These are phyloP conservation scores for Fibroporia radiculosa DNA, from an alignment of 768 basidiomycete species.

Conservation along the genomic window DNA sequence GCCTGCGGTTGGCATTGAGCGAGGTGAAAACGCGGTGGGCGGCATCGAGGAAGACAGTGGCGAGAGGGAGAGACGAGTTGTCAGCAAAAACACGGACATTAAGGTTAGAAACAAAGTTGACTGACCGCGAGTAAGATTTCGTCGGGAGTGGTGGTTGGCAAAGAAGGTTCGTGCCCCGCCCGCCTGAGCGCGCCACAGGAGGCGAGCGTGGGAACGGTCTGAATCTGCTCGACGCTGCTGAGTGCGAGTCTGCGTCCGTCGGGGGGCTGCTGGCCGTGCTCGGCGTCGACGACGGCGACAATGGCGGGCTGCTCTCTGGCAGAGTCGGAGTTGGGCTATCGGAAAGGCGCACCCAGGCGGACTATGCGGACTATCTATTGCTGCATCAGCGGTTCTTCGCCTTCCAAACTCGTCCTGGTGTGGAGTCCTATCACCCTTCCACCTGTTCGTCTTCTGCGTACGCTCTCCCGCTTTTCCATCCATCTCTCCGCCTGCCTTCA, in stretches of 20 bases:
- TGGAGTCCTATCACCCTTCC: slow-evolving; percentile 1
- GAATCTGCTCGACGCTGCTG: not conserved
- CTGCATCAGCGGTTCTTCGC: not conserved
- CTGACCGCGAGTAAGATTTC: slow-evolving; percentile 62
- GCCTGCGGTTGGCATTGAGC: slow-evolving; percentile 16
- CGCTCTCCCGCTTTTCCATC: not conserved
- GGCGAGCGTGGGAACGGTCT: slow-evolving; percentile 2
- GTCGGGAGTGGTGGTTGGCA: slow-evolving; percentile 24
- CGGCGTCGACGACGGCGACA: not conserved
- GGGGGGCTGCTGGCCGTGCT: not conserved
- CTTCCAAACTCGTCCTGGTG: not conserved
- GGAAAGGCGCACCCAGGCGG: not conserved
- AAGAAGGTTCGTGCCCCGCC: slow-evolving; percentile 22
- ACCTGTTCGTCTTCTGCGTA: not conserved
- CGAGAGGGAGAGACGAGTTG: slow-evolving; percentile 19
- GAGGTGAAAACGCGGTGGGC: slow-evolving; percentile 12
- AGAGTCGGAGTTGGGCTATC: not conserved
- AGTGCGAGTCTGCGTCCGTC: not conserved
- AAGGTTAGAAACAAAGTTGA: slow-evolving; percentile 66
- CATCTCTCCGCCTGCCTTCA: not conserved
- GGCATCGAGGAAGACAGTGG: not conserved
- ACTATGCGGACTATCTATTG: not conserved
- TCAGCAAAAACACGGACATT: slow-evolving; percentile 41
- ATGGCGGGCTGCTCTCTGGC: not conserved
- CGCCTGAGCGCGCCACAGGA: slow-evolving; percentile 16